A percentile compares a stretch with the other conserved stretches of the same genome.
Evolutionary conservation across 192 early-diverging fungal genomes (phyloP).

Genomic region (Chytriomyces hyalinus): DNA sequence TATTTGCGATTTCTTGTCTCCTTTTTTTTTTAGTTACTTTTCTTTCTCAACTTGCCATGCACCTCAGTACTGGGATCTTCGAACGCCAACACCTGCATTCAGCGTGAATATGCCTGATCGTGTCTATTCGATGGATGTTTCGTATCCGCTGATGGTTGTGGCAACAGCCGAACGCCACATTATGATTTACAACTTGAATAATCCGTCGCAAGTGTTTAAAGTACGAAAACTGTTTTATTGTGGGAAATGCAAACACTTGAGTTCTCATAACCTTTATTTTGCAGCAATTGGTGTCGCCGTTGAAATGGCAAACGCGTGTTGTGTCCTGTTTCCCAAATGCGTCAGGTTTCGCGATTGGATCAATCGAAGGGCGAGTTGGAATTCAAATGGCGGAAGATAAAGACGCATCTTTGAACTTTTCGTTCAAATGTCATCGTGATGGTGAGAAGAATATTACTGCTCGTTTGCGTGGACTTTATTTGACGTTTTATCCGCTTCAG

Average conservation of each 20-base stretch:
- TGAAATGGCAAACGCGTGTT: slow-evolving; percentile 85
- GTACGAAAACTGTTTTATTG: slow-evolving; percentile 24
- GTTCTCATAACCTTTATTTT: not conserved
- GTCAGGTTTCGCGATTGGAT: slow-evolving; percentile 86
- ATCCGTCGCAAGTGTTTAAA: slow-evolving; percentile 79
- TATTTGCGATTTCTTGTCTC: not conserved
- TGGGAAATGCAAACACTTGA: not conserved
- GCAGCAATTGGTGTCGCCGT: slow-evolving; percentile 54
- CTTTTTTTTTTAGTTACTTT: slow-evolving; percentile 15
- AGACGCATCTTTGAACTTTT: slow-evolving; percentile 76
- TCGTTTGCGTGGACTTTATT: slow-evolving; percentile 15
- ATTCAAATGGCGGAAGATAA: slow-evolving; percentile 93
- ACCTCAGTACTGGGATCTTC: slow-evolving; percentile 90
- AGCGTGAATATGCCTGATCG: slow-evolving; percentile 83
- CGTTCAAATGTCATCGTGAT: slow-evolving; percentile 94
- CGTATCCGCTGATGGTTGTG: slow-evolving; percentile 82
- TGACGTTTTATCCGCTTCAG: not conserved
- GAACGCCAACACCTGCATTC: slow-evolving; percentile 75
- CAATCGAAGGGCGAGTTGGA: slow-evolving; percentile 92
- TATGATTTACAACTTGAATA: slow-evolving; percentile 78
- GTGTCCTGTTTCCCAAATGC: slow-evolving; percentile 80
- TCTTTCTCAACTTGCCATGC: not conserved
- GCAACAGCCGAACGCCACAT: slow-evolving; percentile 90
- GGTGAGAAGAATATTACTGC: slow-evolving; percentile 39
- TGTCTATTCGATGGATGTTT: slow-evolving; percentile 87